Base-by-base conservation (phyloP, 441 rosid genomes). In the Erysimum cheiri region DNA sequence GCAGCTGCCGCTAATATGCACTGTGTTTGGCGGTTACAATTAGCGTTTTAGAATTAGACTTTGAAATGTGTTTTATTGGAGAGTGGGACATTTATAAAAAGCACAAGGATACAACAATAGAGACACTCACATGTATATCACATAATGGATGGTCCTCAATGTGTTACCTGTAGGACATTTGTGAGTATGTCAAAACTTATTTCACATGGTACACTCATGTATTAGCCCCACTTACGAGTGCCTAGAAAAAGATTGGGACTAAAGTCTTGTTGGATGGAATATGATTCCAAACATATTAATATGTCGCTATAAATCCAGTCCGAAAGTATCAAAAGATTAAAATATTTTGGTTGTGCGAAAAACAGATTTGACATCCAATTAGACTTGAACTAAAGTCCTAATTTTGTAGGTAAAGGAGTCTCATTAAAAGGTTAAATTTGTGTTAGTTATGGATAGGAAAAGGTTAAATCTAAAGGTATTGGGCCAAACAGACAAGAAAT, bases 131-230 rank as follows among this genome's bases (percentile, higher is more conserved):
- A 52, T 71, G 69, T 61, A 52, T 41, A 52, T 52, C 44, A 36
- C 58, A 63, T 72, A 55, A 64, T 64, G 76, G 70, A 72, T 64
- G 76, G 64, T 71, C 64, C 76, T 63, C 64, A 17, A 8, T 62
- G 69, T 37, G 57, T 64, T 71, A n/a, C 46, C 8, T 37, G 76
- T 72, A 56, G 70, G 76, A 72, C 76, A 64, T 72, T 64, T 64
- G 59, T 72, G 70, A 55, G 40, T 62, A 33, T 71, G 62, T 61
- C 55, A 71, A 71, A 41, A 52, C 68, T 39, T 29, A 43, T 71
- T 62, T 62, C 75, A 71, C 64, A 63, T 55, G 70, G 64, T 46
- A 44, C 70, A 72, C 64, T 64, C 76, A 44, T 46, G 28, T 15
- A 33, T 53, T 63, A 35, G 64, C 56, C 70, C 58, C 75, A 63